Percentiles rank a stretch among this genome's conserved stretches.
Conservation (phyloP, 345 rosid genomes). For the Citrus trifoliata region DNA sequence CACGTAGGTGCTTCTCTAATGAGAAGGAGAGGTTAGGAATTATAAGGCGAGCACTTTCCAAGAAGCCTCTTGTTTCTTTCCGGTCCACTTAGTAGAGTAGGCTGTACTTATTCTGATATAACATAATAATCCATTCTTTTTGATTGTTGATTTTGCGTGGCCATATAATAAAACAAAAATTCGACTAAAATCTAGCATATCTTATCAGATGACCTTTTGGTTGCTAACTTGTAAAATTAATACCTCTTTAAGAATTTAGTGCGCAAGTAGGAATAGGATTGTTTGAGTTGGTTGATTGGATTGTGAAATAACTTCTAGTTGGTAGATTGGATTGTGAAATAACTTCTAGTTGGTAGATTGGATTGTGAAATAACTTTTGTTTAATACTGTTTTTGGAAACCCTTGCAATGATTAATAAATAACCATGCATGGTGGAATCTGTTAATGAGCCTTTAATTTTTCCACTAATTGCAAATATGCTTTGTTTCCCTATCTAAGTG, state of each 20-base stretch:
- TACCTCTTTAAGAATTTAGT: background rate
- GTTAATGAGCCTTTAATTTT: background rate
- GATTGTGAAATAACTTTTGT: background rate
- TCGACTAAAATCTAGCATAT: background rate
- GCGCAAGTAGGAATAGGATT: background rate
- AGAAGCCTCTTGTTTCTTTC: background rate
- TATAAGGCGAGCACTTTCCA: background rate
- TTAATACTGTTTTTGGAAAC: background rate
- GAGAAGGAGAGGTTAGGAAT: background rate
- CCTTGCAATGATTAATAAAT: background rate
- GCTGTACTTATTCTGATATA: background rate
- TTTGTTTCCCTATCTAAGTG: background rate
- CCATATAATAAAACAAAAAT: background rate
- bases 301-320: background rate
- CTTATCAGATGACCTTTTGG: background rate
- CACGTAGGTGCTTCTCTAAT: background rate
- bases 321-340: background rate
- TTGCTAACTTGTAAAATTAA: background rate
- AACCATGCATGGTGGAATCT: background rate
- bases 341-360: background rate
- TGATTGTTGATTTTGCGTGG: background rate
- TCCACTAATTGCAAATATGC: background rate
- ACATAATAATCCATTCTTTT: background rate
- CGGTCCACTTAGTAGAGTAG: background rate
- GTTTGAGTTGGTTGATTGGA: background rate